Evolutionary conservation across 352 stramenopile species (phyloP).

Genomic region (Phytopythium delawarense): DNA sequence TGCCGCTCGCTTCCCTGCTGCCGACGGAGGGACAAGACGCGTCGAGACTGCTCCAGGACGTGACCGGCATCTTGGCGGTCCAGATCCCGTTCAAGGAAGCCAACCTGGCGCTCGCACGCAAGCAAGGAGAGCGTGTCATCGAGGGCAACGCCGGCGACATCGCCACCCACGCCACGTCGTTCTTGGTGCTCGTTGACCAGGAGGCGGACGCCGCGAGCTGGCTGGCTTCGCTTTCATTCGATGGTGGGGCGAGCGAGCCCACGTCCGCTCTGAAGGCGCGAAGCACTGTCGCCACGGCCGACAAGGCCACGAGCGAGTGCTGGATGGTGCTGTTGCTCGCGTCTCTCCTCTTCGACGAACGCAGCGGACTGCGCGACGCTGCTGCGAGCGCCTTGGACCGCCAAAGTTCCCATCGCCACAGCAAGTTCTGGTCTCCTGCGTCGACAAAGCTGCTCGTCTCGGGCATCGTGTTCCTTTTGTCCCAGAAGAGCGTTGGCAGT

Average conservation of each 20-base stretch:
- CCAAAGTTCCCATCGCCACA: constrained; percentile 19
- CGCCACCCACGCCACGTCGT: constrained; percentile 22
- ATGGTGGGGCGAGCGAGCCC: neutral
- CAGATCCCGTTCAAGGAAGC: constrained; percentile 10
- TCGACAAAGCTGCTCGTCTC: constrained; percentile 49
- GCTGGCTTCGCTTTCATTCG: constrained; percentile 36
- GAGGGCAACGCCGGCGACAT: constrained; percentile 16
- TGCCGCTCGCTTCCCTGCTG: constrained; percentile 50
- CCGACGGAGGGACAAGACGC: constrained; percentile 21
- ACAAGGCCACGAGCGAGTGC: constrained; percentile 11
- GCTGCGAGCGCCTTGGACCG: constrained; percentile 33
- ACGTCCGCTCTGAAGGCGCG: neutral
- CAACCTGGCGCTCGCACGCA: neutral
- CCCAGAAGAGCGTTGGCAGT: constrained; percentile 18
- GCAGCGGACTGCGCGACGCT: constrained; percentile 15
- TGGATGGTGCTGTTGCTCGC: constrained; percentile 33
- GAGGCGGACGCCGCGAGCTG: constrained; percentile 19
- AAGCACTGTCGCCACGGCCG: neutral
- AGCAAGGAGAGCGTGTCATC: neutral
- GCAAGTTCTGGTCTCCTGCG: constrained; percentile 28
- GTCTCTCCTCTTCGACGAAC: constrained; percentile 34
- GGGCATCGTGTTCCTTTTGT: constrained; percentile 54
- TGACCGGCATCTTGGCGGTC: constrained; percentile 26
- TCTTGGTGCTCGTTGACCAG: constrained; percentile 28
- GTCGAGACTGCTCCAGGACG: constrained; percentile 32